Base-by-base conservation (phyloP, 331 rosid genomes). In the Telfairia occidentalis region DNA sequence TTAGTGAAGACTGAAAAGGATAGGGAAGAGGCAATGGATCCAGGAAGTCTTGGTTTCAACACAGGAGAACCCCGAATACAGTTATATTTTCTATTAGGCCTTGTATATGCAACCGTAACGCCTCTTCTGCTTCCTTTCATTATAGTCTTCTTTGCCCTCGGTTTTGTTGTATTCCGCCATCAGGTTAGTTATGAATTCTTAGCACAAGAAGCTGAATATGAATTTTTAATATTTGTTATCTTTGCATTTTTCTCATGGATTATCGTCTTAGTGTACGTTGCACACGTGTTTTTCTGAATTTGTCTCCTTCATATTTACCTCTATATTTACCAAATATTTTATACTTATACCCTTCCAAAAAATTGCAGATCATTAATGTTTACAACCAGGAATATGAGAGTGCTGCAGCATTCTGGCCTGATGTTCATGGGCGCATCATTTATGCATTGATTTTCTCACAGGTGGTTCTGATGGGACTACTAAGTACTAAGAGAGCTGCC, bases 371-470 rank as follows among this genome's bases (percentile, higher is more conserved):
- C 81, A 90, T 92, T 54, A 92, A 92, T 35, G 97, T 92, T 37
- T 90, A 92, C 40, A 87, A 90, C 81, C 97, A 90, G 81, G 81
- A 84, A 66, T 92, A 92, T 35, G 96, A 92, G 78, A 90, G 97
- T 58, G 94, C 78, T 6, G 97, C 97, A 5, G 94, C 93, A 43
- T 92, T 90, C 87, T 92, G 97, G 97, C 97, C 97, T 4, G 92
- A 83, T 81, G 94, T 92, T 77, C 96, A 92, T 69, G 79, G 83
- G n/a, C 97, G 97, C 3, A 34, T 92, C 26, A 18, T 90, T 16
- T 12, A 74, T 15, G 97, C 94, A 11, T 71, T 92, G 83, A 53
- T 85, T 37, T 37, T 87, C 74, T 90, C 97, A 26, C 97, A 92
- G 53, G 40, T 90, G 67, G 70, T 85, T 82, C 80, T 92, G 16